Conservation (phyloP, 176 grass and related monocot genomes). For the Chrysopogon serrulatus region DNA sequence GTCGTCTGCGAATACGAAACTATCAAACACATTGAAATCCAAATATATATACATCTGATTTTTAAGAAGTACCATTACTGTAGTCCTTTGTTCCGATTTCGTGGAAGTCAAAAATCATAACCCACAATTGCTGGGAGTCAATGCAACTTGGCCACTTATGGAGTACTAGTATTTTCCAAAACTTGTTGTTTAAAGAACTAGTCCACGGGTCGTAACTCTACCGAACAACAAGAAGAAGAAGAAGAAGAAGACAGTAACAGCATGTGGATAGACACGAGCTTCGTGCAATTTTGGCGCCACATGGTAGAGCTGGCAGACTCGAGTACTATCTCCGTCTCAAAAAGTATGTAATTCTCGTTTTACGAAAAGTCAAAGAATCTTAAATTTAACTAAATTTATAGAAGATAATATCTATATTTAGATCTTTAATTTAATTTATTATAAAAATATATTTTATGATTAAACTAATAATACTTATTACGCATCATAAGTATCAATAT, state of each 20-base stretch:
- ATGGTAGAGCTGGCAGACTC: no score
- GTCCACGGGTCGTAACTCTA: neutral
- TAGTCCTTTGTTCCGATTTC: neutral
- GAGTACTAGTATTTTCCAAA: conserved; percentile 5
- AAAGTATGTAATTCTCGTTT: no score
- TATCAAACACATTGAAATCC: neutral
- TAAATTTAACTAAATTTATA: no score
- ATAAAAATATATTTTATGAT: no score
- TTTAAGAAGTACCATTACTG: neutral
- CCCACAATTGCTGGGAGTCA: neutral
- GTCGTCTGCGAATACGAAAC: neutral
- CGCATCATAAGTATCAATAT: no score
- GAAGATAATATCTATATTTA: no score
- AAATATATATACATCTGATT: neutral
- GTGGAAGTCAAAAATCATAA: neutral
- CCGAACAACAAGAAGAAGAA: neutral
- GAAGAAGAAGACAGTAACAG: neutral
- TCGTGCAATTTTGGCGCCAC: neutral
- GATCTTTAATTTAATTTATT: no score
- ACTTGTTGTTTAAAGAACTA: conserved; percentile 5
- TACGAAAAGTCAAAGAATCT: no score
- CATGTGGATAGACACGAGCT: conserved; percentile 2
- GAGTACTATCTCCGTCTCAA: no score
- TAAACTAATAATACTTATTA: no score
- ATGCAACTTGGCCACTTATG: neutral